A percentile compares a stretch with the other conserved stretches of the same genome.
These are phyloP conservation scores for Calonectria henricotiae DNA, from an alignment of 2,329 filamentous ascomycete genomes.

Conservation along the genomic window DNA sequence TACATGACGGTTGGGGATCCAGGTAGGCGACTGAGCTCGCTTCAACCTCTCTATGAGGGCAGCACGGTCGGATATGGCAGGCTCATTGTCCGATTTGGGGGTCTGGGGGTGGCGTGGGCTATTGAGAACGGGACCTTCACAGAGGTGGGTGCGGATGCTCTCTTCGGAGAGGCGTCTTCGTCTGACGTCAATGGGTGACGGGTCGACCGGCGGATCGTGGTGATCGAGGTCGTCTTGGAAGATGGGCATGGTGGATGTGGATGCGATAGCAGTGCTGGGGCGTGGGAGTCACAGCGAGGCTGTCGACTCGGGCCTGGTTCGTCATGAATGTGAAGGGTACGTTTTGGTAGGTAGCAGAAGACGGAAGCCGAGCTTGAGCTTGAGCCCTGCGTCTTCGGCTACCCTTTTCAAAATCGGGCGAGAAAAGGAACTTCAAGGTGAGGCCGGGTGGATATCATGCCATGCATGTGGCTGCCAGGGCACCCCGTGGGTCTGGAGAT, in stretches of 20 bases:
- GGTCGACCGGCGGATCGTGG: slow-evolving; percentile 50
- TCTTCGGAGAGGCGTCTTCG: slow-evolving; percentile 69
- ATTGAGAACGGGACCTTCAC: slow-evolving; percentile 71
- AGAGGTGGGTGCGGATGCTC: slow-evolving; percentile 74
- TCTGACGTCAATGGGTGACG: slow-evolving; percentile 43
- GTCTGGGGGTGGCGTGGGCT: slow-evolving; percentile 55
- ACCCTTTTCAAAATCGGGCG: slow-evolving; percentile 25
- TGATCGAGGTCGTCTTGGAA: slow-evolving; percentile 69
- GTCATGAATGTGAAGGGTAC: slow-evolving; percentile 46
- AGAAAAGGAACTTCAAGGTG: slow-evolving; percentile 35
- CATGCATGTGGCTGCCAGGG: slow-evolving; percentile 46
- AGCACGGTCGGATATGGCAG: slow-evolving; percentile 74
- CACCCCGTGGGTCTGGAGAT: slow-evolving; percentile 47
- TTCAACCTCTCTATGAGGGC: slow-evolving; percentile 91
- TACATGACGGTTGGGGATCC: slow-evolving; percentile 79
- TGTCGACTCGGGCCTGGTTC: slow-evolving; percentile 35
- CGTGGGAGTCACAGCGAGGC: slow-evolving; percentile 57
- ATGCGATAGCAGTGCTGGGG: slow-evolving; percentile 33
- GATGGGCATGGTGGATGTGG: slow-evolving; percentile 68
- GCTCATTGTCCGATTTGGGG: slow-evolving; percentile 49
- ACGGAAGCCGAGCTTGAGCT: slow-evolving; percentile 31
- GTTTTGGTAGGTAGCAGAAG: slow-evolving; percentile 28
- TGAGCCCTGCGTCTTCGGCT: slow-evolving; percentile 32
- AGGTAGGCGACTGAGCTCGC: slow-evolving; percentile 81
- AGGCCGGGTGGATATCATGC: slow-evolving; percentile 48